phyloP scores from a whole-genome alignment of 2,329 filamentous ascomycete species.

The Scytalidium lignicola region DNA sequence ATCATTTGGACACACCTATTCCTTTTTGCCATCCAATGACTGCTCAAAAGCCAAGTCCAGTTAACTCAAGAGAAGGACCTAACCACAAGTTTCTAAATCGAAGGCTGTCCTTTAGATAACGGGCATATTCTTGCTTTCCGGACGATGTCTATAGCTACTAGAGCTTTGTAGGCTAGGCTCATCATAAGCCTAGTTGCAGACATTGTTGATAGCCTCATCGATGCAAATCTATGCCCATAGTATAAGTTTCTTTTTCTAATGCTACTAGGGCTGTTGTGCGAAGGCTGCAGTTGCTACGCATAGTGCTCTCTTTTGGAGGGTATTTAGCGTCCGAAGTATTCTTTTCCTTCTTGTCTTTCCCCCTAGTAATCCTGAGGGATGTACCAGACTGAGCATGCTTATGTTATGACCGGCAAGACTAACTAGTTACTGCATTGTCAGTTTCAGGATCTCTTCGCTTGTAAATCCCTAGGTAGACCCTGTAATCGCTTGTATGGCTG shows the following conservation, averaged over 20 bases:
- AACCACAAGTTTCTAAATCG: neutral
- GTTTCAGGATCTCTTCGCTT: neutral
- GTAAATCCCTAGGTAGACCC: conserved; percentile 5
- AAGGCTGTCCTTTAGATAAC: neutral
- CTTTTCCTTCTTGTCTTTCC: neutral
- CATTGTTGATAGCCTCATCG: neutral
- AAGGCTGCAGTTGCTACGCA: neutral
- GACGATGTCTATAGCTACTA: too few relatives aligned
- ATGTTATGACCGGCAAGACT: conserved; percentile 27
- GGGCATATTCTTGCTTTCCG: neutral
- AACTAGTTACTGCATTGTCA: conserved; percentile 25
- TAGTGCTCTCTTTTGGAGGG: neutral
- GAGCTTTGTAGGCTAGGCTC: neutral
- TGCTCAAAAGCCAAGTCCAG: too few relatives aligned
- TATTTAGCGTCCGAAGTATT: neutral
- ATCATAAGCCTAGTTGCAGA: neutral
- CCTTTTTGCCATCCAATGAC: too few relatives aligned
- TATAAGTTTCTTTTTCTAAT: neutral
- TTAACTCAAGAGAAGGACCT: too few relatives aligned
- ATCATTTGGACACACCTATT: too few relatives aligned
- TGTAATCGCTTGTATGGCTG: conserved; percentile 3
- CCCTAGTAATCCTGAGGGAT: neutral
- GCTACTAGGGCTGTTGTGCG: neutral
- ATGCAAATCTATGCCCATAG: neutral
- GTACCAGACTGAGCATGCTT: conserved; percentile 23